These are phyloP conservation scores for Globisporangium mamillatum DNA, from an alignment of 352 stramenopile species.

Conservation along the genomic window DNA sequence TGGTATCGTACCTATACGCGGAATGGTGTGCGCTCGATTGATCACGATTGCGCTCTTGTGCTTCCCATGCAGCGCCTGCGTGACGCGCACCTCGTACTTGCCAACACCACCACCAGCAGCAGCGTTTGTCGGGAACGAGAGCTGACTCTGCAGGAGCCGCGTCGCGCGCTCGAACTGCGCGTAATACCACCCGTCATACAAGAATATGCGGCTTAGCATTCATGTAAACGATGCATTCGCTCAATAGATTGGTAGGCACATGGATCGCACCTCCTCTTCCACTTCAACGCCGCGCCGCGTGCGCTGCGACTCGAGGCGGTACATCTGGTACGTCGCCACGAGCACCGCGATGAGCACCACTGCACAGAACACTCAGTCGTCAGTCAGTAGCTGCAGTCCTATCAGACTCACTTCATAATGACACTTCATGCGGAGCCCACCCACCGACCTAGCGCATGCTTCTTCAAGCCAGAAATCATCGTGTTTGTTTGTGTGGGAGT, in stretches of 20 bases:
- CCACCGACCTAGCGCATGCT: slow-evolving; percentile 37
- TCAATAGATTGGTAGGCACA: neutral
- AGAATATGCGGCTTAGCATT: neutral
- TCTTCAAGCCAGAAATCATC: slow-evolving; percentile 19
- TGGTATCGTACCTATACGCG: slow-evolving; percentile 56
- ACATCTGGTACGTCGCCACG: slow-evolving; percentile 59
- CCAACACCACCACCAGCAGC: slow-evolving; percentile 12
- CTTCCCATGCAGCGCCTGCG: slow-evolving; percentile 15
- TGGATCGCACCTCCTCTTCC: slow-evolving; percentile 36
- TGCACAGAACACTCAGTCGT: slow-evolving; percentile 11
- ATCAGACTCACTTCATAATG: neutral
- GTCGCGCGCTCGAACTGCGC: slow-evolving; percentile 52
- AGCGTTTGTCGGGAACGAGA: slow-evolving; percentile 20
- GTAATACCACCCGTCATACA: too few species aligned
- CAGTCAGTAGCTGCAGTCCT: neutral
- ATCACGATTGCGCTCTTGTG: slow-evolving; percentile 47
- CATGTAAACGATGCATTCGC: neutral
- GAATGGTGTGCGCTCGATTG: slow-evolving; percentile 45
- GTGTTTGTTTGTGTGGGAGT: neutral
- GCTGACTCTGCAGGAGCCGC: slow-evolving; percentile 33
- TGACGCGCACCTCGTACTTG: slow-evolving; percentile 49
- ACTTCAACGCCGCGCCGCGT: slow-evolving; percentile 21
- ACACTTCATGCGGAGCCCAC: neutral
- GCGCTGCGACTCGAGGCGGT: slow-evolving; percentile 47
- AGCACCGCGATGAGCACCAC: slow-evolving; percentile 59